phyloP scores from a whole-genome alignment of 768 basidiomycete genomes.

The Rhizopogon vesiculosus region DNA sequence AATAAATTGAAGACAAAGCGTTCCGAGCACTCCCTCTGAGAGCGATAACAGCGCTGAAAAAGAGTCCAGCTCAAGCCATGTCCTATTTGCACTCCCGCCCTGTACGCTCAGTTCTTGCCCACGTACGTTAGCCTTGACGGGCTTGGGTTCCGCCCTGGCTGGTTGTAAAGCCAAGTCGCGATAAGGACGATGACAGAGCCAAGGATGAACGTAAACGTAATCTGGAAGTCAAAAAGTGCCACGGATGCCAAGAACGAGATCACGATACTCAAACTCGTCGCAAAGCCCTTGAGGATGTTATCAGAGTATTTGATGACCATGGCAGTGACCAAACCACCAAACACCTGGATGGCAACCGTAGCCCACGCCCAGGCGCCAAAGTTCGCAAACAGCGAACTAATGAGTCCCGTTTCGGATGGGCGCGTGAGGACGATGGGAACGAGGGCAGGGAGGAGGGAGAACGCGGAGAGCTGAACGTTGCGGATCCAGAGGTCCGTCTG shows the following conservation, averaged over 20 bases:
- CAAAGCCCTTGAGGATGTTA: constrained; percentile 92
- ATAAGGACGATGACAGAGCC: constrained; percentile 81
- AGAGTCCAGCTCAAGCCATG: neutral
- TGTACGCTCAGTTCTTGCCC: constrained; percentile 14
- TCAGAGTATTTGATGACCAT: constrained; percentile 93
- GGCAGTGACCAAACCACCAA: constrained; percentile 91
- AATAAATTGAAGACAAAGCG: constrained; percentile 14
- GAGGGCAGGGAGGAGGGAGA: constrained; percentile 87
- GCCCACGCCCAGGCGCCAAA: constrained; percentile 93
- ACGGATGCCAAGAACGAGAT: constrained; percentile 93
- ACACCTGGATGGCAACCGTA: constrained; percentile 81
- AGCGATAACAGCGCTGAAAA: neutral
- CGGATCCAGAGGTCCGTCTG: constrained; percentile 92
- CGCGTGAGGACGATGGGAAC: constrained; percentile 66
- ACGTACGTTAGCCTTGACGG: constrained; percentile 23
- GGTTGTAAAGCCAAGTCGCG: constrained; percentile 92
- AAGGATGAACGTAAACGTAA: constrained; percentile 81
- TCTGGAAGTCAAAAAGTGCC: constrained; percentile 82
- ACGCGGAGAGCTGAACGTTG: constrained; percentile 92
- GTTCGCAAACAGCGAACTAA: constrained; percentile 65
- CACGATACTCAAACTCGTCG: constrained; percentile 90
- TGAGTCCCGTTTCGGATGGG: constrained; percentile 32
- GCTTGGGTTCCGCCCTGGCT: constrained; percentile 39
- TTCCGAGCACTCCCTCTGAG: constrained; percentile 3
- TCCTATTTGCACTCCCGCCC: neutral